Evolutionary conservation across 257 asterid species (phyloP).

Genomic region (Nicotiana benthamiana): DNA sequence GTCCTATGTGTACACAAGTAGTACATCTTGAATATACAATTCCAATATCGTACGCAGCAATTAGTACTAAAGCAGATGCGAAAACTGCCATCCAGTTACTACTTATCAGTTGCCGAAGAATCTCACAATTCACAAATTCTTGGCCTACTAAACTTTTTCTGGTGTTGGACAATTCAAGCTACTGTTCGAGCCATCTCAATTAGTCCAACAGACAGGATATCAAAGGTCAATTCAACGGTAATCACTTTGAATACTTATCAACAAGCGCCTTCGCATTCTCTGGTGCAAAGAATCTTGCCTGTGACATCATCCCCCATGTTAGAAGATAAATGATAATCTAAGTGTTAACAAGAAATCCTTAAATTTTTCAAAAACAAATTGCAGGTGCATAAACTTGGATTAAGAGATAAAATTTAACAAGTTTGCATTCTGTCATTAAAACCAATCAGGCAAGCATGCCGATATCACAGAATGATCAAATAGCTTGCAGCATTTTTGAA

Average conservation of each 20-base stretch:
- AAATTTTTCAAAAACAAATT: not conserved
- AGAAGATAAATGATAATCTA: not conserved
- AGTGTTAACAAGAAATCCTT: not conserved
- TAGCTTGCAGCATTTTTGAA: not conserved
- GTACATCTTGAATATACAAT: not conserved
- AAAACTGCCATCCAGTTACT: not conserved
- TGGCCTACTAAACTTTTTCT: not conserved
- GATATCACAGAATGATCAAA: not conserved
- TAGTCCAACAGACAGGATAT: not conserved
- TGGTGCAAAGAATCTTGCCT: conserved; percentile 92
- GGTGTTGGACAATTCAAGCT: not conserved
- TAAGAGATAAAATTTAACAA: not conserved
- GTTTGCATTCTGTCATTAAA: not conserved
- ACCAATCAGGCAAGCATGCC: not conserved
- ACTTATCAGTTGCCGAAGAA: not conserved
- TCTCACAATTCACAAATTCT: not conserved
- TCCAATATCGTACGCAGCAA: not conserved
- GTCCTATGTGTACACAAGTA: not conserved
- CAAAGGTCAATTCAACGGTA: not conserved
- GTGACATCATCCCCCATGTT: conserved; percentile 10
- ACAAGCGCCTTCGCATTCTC: conserved; percentile 63
- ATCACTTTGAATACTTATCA: conserved; percentile 60
- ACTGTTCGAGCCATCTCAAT: not conserved
- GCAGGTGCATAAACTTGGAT: not conserved
- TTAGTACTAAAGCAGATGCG: not conserved